Base-by-base conservation (phyloP, 1,284 basidiomycete genomes). In the Amylostereum chailletii region DNA sequence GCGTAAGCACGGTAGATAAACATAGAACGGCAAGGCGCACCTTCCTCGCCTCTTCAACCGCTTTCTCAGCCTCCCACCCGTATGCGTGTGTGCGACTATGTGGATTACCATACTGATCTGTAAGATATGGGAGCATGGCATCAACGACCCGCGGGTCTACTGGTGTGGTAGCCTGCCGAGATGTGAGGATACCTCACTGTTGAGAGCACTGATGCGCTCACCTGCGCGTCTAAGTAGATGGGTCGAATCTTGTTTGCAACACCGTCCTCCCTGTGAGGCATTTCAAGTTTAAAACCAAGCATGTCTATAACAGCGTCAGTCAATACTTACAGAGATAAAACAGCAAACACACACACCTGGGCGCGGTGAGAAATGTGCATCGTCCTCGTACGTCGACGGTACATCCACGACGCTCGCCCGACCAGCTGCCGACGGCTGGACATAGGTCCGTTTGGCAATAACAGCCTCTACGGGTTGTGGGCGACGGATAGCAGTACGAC, bases 1-100 rank as follows among this genome's bases (percentile, higher is more conserved):
- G 50, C 27, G 39, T 34, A 45, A 34, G 8, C 19, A 31, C 69
- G 65, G 5, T 77, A 73, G 31, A 71, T 73, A 11, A 76, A 66
- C 11, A 34, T 11, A 48, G 40, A 34, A 3, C 6, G 51, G 34
- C 30, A 8, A 11, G 19, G 60, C 72, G 48, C 51, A 82, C 90
- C 74, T 87, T 83, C 50, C 95, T 82, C 5, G 92, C 94, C 58
- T 87, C 82, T 65, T 99, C 95, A 4, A 97, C 90, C 0, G 87
- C 94, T 59, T 86, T 77, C 64, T 99, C 96, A 4, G 95, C 92
- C 68, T 99, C 96, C 96, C 96, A 99, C 4, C 96, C 96, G 67
- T 98, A 99, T 0, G 95, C 93, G 67, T 99, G 96, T 32, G 96
- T 99, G 52, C 94, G 83, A 62, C 91, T 95, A 63, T 99, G 96